These are phyloP conservation scores for Excoecaria agallocha DNA, from an alignment of 345 rosid species.

Conservation along the genomic window DNA sequence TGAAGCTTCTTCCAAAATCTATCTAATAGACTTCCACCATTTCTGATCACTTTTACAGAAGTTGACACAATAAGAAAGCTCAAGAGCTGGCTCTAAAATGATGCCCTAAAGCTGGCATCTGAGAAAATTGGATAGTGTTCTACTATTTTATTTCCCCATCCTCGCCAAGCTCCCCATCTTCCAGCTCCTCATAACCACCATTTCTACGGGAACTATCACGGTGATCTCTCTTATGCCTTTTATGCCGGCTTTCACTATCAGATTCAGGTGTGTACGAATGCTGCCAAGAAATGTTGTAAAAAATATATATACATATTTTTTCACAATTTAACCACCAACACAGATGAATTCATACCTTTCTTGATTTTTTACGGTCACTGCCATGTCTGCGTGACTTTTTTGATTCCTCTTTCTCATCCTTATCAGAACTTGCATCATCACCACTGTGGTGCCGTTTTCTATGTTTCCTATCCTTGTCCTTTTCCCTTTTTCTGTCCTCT, in stretches of 20 bases:
- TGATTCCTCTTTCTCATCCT: conserved; percentile 74
- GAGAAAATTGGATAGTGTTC: neutral
- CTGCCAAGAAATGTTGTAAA: conserved; percentile 38
- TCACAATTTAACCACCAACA: conserved; percentile 9
- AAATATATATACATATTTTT: neutral
- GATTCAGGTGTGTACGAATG: conserved; percentile 80
- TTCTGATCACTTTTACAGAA: neutral
- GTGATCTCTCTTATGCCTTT: conserved; percentile 72
- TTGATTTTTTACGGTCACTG: conserved; percentile 79
- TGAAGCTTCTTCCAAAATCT: conserved; percentile 8
- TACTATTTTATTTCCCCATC: conserved; percentile 76
- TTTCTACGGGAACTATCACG: conserved; percentile 62
- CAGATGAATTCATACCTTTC: conserved; percentile 52
- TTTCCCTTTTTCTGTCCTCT: conserved; percentile 80
- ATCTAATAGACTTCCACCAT: neutral
- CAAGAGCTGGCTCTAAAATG: conserved; percentile 2
- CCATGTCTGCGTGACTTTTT: conserved; percentile 79
- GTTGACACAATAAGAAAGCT: too few species aligned
- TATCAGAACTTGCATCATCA: conserved; percentile 80
- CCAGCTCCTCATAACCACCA: conserved; percentile 73
- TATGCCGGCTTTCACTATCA: conserved; percentile 71
- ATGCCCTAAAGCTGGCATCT: conserved; percentile 14
- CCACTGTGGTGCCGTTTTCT: conserved; percentile 71
- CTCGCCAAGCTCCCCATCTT: conserved; percentile 94
- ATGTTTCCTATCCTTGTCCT: conserved; percentile 78